Conservation (phyloP, 306 rosid species). For the Pyrus communis region DNA sequence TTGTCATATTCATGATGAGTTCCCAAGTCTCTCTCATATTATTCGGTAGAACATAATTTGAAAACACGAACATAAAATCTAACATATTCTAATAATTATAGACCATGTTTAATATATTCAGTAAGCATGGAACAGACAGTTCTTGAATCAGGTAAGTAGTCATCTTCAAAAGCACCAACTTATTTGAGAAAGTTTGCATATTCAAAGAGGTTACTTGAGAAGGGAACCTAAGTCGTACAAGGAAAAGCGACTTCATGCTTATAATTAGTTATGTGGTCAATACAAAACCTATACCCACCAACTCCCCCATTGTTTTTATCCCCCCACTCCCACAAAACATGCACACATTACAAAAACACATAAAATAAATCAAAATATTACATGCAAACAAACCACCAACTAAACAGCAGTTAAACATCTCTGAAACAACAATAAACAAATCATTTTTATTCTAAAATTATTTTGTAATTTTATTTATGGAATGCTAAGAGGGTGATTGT, state of each 20-base stretch:
- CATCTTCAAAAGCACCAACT: slow-evolving; percentile 46
- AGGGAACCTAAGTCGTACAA: slow-evolving; percentile 45
- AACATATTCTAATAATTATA: neutral
- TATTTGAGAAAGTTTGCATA: slow-evolving; percentile 28
- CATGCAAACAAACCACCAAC: neutral
- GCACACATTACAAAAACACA: neutral
- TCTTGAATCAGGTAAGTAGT: slow-evolving; percentile 40
- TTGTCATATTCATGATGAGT: neutral
- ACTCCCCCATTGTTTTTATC: neutral
- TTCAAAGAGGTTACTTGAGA: slow-evolving; percentile 56
- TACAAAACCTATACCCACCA: slow-evolving; percentile 12
- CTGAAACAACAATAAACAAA: neutral
- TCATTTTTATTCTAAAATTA: neutral
- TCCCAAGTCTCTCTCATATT: neutral
- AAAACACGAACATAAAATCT: neutral
- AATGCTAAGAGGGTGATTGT: slow-evolving; percentile 26
- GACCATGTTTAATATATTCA: neutral
- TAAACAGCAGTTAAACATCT: neutral
- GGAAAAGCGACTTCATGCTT: slow-evolving; percentile 80
- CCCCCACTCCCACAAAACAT: neutral
- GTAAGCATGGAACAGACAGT: neutral
- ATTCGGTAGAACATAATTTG: neutral
- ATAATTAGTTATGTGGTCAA: slow-evolving; percentile 79
- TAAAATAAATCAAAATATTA: neutral
- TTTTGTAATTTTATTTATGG: slow-evolving; percentile 8